Conservation (phyloP, 2,329 filamentous ascomycete species). For the Cladosporium sp. region DNA sequence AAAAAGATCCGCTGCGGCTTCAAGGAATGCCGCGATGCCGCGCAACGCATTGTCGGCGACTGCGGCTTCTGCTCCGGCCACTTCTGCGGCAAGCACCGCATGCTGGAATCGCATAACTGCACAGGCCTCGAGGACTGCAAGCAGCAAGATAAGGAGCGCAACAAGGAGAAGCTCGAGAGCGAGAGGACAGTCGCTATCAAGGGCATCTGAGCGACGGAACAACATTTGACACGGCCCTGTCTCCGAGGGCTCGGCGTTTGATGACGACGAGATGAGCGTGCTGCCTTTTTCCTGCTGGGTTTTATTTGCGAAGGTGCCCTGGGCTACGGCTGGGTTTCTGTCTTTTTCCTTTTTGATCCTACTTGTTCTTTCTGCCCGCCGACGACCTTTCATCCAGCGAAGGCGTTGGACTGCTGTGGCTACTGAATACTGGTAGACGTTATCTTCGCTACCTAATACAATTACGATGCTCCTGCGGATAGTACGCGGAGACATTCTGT, state of each 20-base stretch:
- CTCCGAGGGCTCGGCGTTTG: neutral
- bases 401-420: slow-evolving; percentile 10
- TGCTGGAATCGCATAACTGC: slow-evolving; percentile 94
- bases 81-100: slow-evolving; percentile 91
- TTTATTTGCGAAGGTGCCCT: slow-evolving; percentile 9
- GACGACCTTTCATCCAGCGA: slow-evolving; percentile 18
- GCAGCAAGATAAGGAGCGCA: slow-evolving; percentile 93
- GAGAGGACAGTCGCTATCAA: slow-evolving; percentile 94
- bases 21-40: slow-evolving; percentile 83
- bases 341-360: neutral
- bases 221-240: neutral
- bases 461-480: neutral
- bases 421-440: neutral
- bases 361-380: neutral
- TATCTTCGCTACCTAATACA: slow-evolving; percentile 5
- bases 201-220: slow-evolving; percentile 63
- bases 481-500: neutral
- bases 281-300: slow-evolving; percentile 1
- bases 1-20: slow-evolving; percentile 84
- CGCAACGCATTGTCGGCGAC: slow-evolving; percentile 92
- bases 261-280: slow-evolving; percentile 17
- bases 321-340: slow-evolving; percentile 4
- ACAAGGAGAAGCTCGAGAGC: slow-evolving; percentile 86
- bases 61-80: slow-evolving; percentile 93
- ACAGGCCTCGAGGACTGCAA: slow-evolving; percentile 93